Percentiles rank a stretch among this genome's conserved stretches.
Evolutionary conservation across 2,329 filamentous ascomycete species (phyloP).

Genomic region (Pezicula neosporulosa): DNA sequence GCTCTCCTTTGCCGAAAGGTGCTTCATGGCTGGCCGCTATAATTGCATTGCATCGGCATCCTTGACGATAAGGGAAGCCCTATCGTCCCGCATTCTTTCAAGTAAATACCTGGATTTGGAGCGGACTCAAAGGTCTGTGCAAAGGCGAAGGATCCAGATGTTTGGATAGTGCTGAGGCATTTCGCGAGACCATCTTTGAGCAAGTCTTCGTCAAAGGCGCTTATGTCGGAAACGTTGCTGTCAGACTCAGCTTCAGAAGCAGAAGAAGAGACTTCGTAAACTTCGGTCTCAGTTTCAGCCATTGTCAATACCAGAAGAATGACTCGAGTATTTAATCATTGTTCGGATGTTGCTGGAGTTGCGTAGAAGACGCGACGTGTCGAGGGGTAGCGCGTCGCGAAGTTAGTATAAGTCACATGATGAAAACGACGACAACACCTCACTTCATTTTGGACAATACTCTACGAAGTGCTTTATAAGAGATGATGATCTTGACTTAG

Average conservation of each 20-base stretch:
- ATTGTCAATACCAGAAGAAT: not conserved
- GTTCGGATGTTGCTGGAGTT: no score
- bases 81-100: not conserved
- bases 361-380: no score
- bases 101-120: not conserved
- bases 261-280: not conserved
- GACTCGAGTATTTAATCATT: no score
- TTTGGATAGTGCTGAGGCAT: not conserved
- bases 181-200: not conserved
- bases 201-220: not conserved
- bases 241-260: not conserved
- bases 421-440: no score
- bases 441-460: no score
- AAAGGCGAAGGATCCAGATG: not conserved
- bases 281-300: not conserved
- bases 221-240: not conserved
- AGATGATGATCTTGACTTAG: no score
- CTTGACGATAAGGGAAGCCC: not conserved
- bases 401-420: no score
- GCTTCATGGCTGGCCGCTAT: slow-evolving; percentile 13
- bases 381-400: no score
- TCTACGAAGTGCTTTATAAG: no score
- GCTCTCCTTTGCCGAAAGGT: slow-evolving; percentile 35
- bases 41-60: not conserved
- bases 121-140: not conserved